Base-by-base conservation (phyloP, 441 rosid genomes). In the Adansonia gregorii region DNA sequence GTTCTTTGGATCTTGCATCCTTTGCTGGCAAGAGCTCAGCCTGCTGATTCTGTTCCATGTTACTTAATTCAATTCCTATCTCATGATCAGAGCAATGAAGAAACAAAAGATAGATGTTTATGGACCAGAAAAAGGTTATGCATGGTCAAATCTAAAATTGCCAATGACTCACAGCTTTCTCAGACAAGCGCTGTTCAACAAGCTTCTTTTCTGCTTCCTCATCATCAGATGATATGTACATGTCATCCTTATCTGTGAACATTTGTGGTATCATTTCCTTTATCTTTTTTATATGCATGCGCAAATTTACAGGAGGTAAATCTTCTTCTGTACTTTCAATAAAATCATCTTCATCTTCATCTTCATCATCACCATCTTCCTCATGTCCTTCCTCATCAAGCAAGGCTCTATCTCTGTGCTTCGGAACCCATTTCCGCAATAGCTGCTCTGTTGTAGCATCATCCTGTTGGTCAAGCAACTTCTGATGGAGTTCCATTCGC, bases 401-500 rank as follows among this genome's bases (percentile, higher is more conserved):
- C 75, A 85, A 70, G 17, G 76, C 67, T 68, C 75, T 72, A 69
- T 86, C 87, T 43, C 60, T 85, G 77, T 86, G 87, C 74, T 86
- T 87, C 14, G 87, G 72, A 72, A 87, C 88, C 83, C 88, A 88
- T 88, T 85, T 91, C 77, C 84, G 88, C 83, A 94, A 78, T 78
- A 96, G 89, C 54, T 91, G 89, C 79, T 92, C 94, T 79, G 95
- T 94, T 83, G 95, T 95, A 76, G 79, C 89, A 83, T 89, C 93
- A 87, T 96, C 98, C 80, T 93, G 98, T 85, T 86, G 91, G 80
- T 94, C 95, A 63, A 93, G 93, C 94, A 97, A 93, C 82, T 89
- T 86, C 86, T 94, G 99, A 89, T 96, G 99, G 81, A 93, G 94
- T 79, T 92, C 88, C 82, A 88, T 89, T 39, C 98, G 95, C 82